A percentile compares a stretch with the other conserved stretches of the same genome.
Evolutionary conservation across 2,329 filamentous ascomycete species (phyloP).

Genomic region (Fusarium nematophilum): DNA sequence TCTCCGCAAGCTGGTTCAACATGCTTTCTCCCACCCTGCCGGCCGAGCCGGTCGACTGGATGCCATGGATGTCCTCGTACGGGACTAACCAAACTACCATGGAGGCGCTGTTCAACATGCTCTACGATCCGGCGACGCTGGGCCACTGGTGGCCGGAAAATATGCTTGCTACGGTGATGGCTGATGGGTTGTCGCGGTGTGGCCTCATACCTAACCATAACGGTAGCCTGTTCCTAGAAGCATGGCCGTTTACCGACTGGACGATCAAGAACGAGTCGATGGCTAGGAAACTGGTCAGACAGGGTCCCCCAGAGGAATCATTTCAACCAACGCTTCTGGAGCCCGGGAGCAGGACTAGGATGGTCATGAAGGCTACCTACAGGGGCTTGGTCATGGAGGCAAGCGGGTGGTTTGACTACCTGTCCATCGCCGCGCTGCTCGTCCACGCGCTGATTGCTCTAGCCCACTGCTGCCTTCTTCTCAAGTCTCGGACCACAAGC

Average conservation of each 20-base stretch:
- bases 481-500: background rate
- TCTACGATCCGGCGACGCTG: no score
- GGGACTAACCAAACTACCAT: background rate
- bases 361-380: slow-evolving; percentile 3
- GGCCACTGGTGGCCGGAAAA: no score
- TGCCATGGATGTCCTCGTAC: background rate
- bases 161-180: background rate
- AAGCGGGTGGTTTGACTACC: background rate
- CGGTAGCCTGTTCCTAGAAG: background rate
- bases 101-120: background rate
- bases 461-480: background rate
- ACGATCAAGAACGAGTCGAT: background rate
- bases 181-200: background rate
- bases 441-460: slow-evolving; percentile 2
- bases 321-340: background rate
- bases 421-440: background rate
- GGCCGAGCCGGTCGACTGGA: background rate
- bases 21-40: background rate
- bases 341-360: background rate
- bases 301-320: no score
- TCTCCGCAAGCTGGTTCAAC: background rate
- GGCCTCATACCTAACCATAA: slow-evolving; percentile 4
- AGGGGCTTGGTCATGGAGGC: slow-evolving; percentile 1
- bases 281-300: background rate
- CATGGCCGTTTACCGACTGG: background rate